Evolutionary conservation across 2,329 filamentous ascomycete genomes (phyloP), one percentile per base, ranked within the genome.

Genomic region (Epichloe sibirici): DNA sequence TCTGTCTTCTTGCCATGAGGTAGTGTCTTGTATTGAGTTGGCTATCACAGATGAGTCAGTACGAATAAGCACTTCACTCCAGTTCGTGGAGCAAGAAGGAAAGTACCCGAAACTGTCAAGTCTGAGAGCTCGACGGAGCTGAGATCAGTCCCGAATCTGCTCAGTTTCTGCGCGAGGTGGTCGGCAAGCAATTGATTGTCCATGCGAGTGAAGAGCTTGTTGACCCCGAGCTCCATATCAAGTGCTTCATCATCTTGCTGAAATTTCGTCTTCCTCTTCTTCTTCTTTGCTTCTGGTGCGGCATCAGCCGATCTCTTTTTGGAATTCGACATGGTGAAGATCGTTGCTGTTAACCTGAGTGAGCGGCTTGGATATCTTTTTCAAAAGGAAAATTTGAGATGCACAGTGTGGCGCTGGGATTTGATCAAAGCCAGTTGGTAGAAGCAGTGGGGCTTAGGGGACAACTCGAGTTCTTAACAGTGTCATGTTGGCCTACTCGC

Each of bases 81-180:
- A 17, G 45, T 15, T 15, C 12, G 39, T 17, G 21, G 5, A 39
- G 31, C 8, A 8, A 43, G 17, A 5, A 21, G 44, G 23, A 34
- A 52, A 73, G 60, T 75, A 90, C 88, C 84, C 59, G 88, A 82
- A 50, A 97, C 76, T 52, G 86, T 83, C 62, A 88, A 74, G 64
- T 96, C 90, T 53, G 88, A 84, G 35, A 95, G 72, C 69, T 98
- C 93, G 42, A 97, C 79, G 0, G 82, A 74, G 60, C 87, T 95
- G 62, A 96, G 68, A 50, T 95, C 85, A 31, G 79, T 81, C 51
- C 89, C 87, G 63, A 91, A 94, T 25, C 85, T 78, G 57, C 78
- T 81, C 51, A 88, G 85, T 63, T 86, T 81, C 63, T 93, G 85
- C 6, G 86, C 86, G 56, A 96, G 75, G 66, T 95, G 83, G 66